Evolutionary conservation across 2,329 filamentous ascomycete genomes (phyloP).

Genomic region (Verticillium zaregamsianum): DNA sequence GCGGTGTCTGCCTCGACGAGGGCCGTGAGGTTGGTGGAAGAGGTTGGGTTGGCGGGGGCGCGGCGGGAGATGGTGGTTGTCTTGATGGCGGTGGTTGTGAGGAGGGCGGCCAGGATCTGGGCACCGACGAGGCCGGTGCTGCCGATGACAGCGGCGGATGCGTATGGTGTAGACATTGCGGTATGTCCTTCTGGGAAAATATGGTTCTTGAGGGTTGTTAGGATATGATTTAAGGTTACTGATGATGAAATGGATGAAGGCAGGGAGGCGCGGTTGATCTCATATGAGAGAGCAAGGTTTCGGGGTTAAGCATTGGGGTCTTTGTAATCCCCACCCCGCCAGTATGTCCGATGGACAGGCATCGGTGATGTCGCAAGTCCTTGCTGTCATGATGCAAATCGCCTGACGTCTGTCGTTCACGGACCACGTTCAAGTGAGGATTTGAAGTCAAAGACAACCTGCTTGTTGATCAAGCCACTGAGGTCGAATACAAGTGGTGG

Average conservation of each 20-base stretch:
- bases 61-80: slow-evolving; percentile 66
- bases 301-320: background rate
- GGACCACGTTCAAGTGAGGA: background rate
- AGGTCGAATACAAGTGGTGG: background rate
- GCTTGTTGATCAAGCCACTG: background rate
- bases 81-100: slow-evolving; percentile 48
- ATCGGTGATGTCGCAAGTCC: background rate
- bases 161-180: background rate
- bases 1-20: slow-evolving; percentile 63
- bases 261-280: background rate
- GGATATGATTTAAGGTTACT: background rate
- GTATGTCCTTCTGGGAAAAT: no score
- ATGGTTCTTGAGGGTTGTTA: background rate
- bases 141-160: slow-evolving; percentile 43
- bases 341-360: background rate
- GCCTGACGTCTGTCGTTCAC: background rate
- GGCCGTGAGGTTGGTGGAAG: slow-evolving; percentile 55
- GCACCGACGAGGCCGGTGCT: slow-evolving; percentile 67
- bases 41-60: slow-evolving; percentile 44
- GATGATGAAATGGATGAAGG: background rate
- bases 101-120: slow-evolving; percentile 66
- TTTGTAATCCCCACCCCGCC: background rate
- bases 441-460: background rate
- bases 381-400: background rate
- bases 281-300: background rate